phyloP scores from a whole-genome alignment of 805 yeast species.

The Nadsonia fulvescens region DNA sequence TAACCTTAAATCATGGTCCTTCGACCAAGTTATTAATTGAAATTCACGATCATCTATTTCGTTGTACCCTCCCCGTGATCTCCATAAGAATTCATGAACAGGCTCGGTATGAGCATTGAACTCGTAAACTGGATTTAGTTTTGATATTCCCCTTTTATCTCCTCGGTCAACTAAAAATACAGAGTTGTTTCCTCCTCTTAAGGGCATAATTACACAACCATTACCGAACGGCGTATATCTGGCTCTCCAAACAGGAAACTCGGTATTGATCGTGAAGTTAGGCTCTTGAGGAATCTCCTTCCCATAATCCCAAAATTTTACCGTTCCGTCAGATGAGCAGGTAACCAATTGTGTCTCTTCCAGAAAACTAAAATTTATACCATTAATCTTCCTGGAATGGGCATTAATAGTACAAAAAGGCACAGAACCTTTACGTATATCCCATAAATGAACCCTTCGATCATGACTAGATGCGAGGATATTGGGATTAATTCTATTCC shows the following conservation, averaged over 20 bases:
- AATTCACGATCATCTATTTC: constrained; percentile 55
- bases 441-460: constrained; percentile 72
- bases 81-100: constrained; percentile 78
- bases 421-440: constrained; percentile 57
- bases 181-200: constrained; percentile 64
- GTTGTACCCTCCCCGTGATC: constrained; percentile 36
- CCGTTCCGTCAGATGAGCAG: constrained; percentile 71
- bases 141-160: constrained; percentile 18
- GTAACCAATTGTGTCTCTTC: constrained; percentile 47
- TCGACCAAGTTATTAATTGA: constrained; percentile 88
- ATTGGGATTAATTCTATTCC: constrained; percentile 65
- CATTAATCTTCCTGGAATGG: constrained; percentile 75
- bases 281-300: constrained; percentile 30
- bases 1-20: constrained; percentile 65
- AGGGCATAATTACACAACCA: constrained; percentile 79
- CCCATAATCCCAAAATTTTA: constrained; percentile 59
- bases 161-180: constrained; percentile 34
- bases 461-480: constrained; percentile 79
- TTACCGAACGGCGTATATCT: constrained; percentile 77
- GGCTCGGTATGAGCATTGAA: constrained; percentile 76
- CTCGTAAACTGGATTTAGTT: constrained; percentile 33
- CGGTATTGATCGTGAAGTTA: constrained; percentile 42
- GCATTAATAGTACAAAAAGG: constrained; percentile 57
- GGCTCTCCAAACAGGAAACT: constrained; percentile 80
- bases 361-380: constrained; percentile 62